These are phyloP conservation scores for Fusarium caatingaense DNA, from an alignment of 2,329 filamentous ascomycete genomes.

Conservation along the genomic window DNA sequence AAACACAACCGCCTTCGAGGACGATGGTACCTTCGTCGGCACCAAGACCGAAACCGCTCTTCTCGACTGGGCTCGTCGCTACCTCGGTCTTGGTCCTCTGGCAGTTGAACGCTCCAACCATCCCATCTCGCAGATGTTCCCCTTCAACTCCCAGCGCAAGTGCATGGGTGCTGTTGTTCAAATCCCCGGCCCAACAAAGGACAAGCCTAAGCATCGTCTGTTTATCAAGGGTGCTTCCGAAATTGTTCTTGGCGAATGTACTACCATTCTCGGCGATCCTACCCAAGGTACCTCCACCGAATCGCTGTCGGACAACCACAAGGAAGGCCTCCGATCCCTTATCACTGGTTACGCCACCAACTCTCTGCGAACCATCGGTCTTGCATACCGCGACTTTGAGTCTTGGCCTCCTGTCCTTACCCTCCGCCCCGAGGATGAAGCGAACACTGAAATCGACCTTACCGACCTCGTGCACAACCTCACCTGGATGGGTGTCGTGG, in stretches of 20 bases:
- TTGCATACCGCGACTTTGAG: conserved; percentile 78
- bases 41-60: conserved; percentile 68
- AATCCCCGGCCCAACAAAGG: conserved; percentile 49
- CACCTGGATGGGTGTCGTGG: conserved; percentile 62
- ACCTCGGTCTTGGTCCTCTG: conserved; percentile 61
- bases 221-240: conserved; percentile 69
- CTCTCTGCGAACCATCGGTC: conserved; percentile 78
- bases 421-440: conserved; percentile 68
- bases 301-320: conserved; percentile 54
- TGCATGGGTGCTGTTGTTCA: conserved; percentile 67
- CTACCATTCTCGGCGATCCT: conserved; percentile 64
- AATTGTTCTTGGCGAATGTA: conserved; percentile 61
- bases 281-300: conserved; percentile 49
- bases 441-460: conserved; percentile 57
- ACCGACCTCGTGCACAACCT: conserved; percentile 61
- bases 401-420: conserved; percentile 75
- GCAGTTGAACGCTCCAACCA: conserved; percentile 59
- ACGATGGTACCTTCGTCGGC: conserved; percentile 62
- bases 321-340: conserved; percentile 62
- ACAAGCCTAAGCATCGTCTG: conserved; percentile 56
- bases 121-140: conserved; percentile 61
- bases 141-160: conserved; percentile 65
- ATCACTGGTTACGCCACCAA: conserved; percentile 70
- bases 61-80: conserved; percentile 61
- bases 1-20: conserved; percentile 69